A percentile compares a stretch with the other conserved stretches of the same genome.
Conservation (phyloP, 306 rosid species). For the Casuarina glauca region DNA sequence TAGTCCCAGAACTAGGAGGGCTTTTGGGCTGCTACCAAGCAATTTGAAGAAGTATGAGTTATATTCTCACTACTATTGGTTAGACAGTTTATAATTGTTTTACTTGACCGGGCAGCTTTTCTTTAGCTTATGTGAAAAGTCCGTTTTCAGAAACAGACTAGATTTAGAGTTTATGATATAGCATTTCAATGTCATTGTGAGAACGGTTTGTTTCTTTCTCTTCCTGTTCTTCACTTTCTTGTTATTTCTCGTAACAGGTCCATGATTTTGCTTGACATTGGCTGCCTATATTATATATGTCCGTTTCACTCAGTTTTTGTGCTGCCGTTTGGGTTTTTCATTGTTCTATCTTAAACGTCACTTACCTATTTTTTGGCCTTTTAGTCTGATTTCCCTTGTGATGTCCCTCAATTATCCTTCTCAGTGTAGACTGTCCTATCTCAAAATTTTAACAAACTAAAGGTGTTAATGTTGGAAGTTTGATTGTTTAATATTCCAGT, state of each 20-base stretch:
- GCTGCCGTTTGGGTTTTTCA: background rate
- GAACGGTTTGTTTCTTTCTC: background rate
- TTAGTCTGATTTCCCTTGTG: too few species aligned
- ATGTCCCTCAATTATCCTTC: too few species aligned
- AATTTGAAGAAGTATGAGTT: background rate
- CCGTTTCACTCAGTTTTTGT: background rate
- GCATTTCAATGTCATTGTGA: background rate
- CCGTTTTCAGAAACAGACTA: background rate
- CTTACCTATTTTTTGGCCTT: background rate
- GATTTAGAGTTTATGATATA: background rate
- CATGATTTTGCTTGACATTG: background rate
- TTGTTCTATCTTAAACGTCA: background rate
- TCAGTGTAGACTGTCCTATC: too few species aligned
- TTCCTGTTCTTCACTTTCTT: background rate
- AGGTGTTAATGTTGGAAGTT: too few species aligned
- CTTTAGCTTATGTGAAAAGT: background rate
- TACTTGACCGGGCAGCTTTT: background rate
- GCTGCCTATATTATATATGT: background rate
- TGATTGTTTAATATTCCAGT: too few species aligned
- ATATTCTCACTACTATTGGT: background rate
- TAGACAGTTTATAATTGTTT: background rate
- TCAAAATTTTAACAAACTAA: too few species aligned
- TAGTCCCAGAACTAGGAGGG: too few species aligned
- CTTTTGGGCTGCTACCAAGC: background rate
- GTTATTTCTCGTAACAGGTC: background rate